Evolutionary conservation across 306 rosid species (phyloP).

Genomic region (Vachellia pachyceras): DNA sequence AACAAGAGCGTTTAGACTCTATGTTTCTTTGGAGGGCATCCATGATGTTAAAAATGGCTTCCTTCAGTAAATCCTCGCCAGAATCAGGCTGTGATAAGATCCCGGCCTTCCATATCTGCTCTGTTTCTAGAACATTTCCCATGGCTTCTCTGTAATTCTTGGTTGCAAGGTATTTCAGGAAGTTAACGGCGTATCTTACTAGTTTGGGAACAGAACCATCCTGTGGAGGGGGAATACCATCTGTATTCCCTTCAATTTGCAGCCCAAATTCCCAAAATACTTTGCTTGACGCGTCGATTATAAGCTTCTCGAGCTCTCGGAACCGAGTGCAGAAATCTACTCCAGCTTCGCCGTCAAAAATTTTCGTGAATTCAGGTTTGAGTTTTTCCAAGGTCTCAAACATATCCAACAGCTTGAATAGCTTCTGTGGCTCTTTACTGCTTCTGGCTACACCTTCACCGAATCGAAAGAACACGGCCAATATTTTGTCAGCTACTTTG

Average conservation of each 20-base stretch:
- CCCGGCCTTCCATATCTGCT: slow-evolving; percentile 76
- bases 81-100: slow-evolving; percentile 41
- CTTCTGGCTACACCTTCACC: slow-evolving; percentile 87
- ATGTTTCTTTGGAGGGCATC: slow-evolving; percentile 85
- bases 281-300: slow-evolving; percentile 75
- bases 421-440: slow-evolving; percentile 86
- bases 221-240: slow-evolving; percentile 70
- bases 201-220: slow-evolving; percentile 87
- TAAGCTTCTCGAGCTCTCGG: slow-evolving; percentile 79
- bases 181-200: slow-evolving; percentile 77
- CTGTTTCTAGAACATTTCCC: slow-evolving; percentile 75
- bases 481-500: slow-evolving; percentile 88
- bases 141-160: slow-evolving; percentile 56
- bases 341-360: slow-evolving; percentile 73
- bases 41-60: slow-evolving; percentile 69
- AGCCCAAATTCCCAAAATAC: slow-evolving; percentile 90
- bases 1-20: slow-evolving; percentile 62
- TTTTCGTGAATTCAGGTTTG: slow-evolving; percentile 50
- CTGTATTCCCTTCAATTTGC: slow-evolving; percentile 75
- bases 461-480: slow-evolving; percentile 88
- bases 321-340: slow-evolving; percentile 62
- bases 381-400: slow-evolving; percentile 69
- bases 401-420: slow-evolving; percentile 88
- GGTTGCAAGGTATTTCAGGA: slow-evolving; percentile 73
- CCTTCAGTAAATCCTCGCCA: slow-evolving; percentile 55